Evolutionary conservation across 495 filamentous ascomycete genomes (phyloP).

Genomic region (Aspergillus leporis): DNA sequence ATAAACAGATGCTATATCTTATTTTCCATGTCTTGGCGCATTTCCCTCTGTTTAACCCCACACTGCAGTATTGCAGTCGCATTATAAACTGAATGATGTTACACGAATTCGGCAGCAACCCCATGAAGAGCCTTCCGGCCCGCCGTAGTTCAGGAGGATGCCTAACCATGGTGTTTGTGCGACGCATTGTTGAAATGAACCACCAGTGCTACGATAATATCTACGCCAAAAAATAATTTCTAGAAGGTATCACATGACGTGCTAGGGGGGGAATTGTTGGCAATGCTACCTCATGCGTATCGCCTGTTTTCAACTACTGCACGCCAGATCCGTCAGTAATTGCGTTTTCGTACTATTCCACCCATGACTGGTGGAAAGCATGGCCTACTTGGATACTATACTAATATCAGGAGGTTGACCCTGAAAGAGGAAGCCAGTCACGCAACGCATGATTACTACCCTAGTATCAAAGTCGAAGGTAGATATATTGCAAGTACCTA

Average conservation of each 20-base stretch:
- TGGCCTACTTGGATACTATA: neutral
- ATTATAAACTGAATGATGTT: slow-evolving; percentile 2
- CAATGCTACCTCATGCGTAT: slow-evolving; percentile 1
- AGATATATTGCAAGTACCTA: neutral
- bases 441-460: slow-evolving; percentile 3
- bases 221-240: neutral
- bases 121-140: slow-evolving; percentile 2
- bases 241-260: slow-evolving; percentile 16
- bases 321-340: slow-evolving; percentile 9
- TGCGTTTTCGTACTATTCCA: slow-evolving; percentile 1
- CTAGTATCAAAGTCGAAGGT: neutral
- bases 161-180: slow-evolving; percentile 2
- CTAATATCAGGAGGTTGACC: neutral
- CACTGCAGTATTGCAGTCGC: neutral
- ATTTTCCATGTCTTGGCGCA: neutral
- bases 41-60: slow-evolving; percentile 1
- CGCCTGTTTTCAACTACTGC: neutral
- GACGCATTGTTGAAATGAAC: slow-evolving; percentile 4
- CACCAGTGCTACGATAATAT: slow-evolving; percentile 1
- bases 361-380: neutral
- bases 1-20: no score
- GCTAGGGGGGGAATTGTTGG: slow-evolving; percentile 12
- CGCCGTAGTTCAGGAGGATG: slow-evolving; percentile 3
- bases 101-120: slow-evolving; percentile 1
- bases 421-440: slow-evolving; percentile 10